Base-by-base conservation (phyloP, 1,284 basidiomycete genomes). In the Butyriboletus regius region DNA sequence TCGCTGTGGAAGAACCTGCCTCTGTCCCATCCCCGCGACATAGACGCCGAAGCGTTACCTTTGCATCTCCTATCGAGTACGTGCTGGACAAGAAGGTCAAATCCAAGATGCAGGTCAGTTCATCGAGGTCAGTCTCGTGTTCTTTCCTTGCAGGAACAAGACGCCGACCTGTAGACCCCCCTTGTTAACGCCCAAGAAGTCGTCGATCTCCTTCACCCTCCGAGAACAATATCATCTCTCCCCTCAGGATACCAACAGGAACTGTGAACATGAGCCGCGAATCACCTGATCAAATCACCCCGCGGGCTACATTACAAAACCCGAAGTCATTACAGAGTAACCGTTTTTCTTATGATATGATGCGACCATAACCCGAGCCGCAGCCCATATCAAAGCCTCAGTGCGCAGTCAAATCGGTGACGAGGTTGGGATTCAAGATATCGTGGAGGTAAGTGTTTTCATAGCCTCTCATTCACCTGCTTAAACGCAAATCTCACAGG, bases 41-140 rank as follows among this genome's bases (percentile, higher is more conserved):
- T 26, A 57, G 48, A 37, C 54, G 46, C 9, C 55, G 58, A 49
- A 66, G 36, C 31, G 63, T 68, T 35, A 59, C 65, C 5, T 65
- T 65, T 46, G 63, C 66, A 24, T 68, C 63, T 26, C 63, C 64
- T 10, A 46, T 65, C 10, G 66, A 55, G 42, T 46, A 50, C 24
- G 37, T 54, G 2, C 18, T 54, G 9, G 46, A 50, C 5, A 41
- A 46, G 14, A 47, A 48, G 40, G 34, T 36, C n/a, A 39, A 37
- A 26, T 37, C 22, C 31, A 46, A 44, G 33, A 31, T 31, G 7
- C 50, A 47, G 4, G n/a, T 13, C 41, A 36, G 29, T 49, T 28
- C 36, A 18, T 48, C 47, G n/a, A 56, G 48, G 51, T 53, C 31
- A 50, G 49, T 56, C 24, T 4, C 12, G 13, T 26, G 26, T 18